Conservation (phyloP, 345 rosid species). For the sweet orange (Citrus sinensis) region DNA sequence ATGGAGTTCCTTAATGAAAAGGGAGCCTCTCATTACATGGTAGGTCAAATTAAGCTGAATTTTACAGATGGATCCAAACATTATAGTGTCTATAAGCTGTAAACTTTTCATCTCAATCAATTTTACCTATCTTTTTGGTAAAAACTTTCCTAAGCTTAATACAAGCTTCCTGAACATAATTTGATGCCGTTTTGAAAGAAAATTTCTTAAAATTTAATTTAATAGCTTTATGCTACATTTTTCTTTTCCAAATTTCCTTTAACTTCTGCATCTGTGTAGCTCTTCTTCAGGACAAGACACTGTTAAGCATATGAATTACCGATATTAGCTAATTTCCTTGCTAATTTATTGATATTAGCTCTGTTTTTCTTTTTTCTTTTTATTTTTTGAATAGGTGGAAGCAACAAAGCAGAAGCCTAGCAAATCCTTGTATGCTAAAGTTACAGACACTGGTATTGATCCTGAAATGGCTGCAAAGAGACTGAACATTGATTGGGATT, state of each 20-base stretch:
- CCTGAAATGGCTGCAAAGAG: slow-evolving; percentile 84
- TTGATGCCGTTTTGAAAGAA: not conserved
- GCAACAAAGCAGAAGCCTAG: slow-evolving; percentile 50
- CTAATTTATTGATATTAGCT: slow-evolving; percentile 2
- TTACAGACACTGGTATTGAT: slow-evolving; percentile 82
- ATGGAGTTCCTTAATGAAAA: not conserved
- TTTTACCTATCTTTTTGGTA: not conserved
- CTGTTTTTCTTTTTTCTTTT: not conserved
- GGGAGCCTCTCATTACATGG: not conserved
- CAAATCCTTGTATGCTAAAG: slow-evolving; percentile 78
- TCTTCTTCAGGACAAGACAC: not conserved
- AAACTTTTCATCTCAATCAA: not conserved
- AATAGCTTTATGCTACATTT: not conserved
- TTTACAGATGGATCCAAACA: not conserved
- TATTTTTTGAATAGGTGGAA: slow-evolving; percentile 46
- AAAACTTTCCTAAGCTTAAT: not conserved
- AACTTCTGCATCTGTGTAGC: not conserved
- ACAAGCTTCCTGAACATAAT: not conserved
- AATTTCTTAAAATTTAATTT: not conserved
- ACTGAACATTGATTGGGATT: slow-evolving; percentile 88
- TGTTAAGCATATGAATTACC: not conserved
- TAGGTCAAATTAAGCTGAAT: not conserved
- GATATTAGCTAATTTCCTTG: not conserved
- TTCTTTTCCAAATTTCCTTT: not conserved
- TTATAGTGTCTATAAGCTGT: not conserved